A percentile compares a stretch with the other conserved stretches of the same genome.
Evolutionary conservation across 202 grass and related monocot genomes (phyloP).

Genomic region (Saccharum hybrid): DNA sequence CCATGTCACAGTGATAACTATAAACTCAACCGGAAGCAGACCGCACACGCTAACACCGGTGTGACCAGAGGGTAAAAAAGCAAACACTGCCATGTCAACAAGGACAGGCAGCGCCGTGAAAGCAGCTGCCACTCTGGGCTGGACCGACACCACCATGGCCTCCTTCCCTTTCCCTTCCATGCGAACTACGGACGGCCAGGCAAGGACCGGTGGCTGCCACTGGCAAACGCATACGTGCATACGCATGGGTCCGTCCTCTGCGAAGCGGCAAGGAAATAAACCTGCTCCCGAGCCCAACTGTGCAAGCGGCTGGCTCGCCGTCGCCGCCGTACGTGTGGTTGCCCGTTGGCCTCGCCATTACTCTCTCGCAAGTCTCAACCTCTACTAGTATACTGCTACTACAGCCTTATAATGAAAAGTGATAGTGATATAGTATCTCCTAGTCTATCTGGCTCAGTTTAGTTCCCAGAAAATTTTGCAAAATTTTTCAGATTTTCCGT

Average conservation of each 20-base stretch:
- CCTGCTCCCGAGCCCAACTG: background rate
- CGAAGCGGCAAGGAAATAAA: conserved; percentile 44
- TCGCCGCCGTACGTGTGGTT: conserved; percentile 18
- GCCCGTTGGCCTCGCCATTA: conserved; percentile 34
- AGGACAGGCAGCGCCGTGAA: conserved; percentile 29
- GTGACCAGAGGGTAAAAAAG: background rate
- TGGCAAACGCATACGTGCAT: background rate
- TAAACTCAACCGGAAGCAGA: background rate
- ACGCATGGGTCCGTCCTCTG: conserved; percentile 1
- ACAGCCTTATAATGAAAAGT: background rate
- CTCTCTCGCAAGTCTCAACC: background rate
- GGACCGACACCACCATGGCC: background rate
- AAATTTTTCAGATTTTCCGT: too few relatives aligned
- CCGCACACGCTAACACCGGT: background rate
- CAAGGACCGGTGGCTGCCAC: background rate
- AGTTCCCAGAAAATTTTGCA: too few relatives aligned
- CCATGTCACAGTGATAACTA: conserved; percentile 6
- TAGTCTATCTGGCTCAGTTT: background rate
- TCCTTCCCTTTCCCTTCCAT: background rate
- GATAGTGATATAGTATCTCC: background rate
- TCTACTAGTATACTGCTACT: background rate
- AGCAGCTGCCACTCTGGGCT: conserved; percentile 27
- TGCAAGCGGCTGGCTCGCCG: conserved; percentile 28
- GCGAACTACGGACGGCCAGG: background rate
- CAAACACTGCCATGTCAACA: background rate